Conservation (phyloP, 2,329 filamentous ascomycete genomes). For the Alternaria ventricosa region DNA sequence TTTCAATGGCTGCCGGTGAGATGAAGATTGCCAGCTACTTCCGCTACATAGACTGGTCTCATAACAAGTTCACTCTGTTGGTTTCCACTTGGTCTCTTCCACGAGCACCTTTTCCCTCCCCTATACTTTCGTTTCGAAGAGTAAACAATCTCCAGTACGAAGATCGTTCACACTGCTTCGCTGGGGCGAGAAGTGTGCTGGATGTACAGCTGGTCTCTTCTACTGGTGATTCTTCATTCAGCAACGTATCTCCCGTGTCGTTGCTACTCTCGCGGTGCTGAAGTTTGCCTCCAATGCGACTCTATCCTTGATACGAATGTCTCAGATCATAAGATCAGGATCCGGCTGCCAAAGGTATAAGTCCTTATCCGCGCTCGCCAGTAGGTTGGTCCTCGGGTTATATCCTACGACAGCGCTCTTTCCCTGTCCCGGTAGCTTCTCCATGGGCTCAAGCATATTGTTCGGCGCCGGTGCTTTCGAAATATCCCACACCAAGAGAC, state of each 20-base stretch:
- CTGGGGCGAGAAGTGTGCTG: not conserved
- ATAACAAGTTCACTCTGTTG: not conserved
- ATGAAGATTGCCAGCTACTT: not conserved
- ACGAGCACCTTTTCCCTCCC: not conserved
- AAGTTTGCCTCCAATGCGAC: not conserved
- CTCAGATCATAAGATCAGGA: conserved; percentile 49
- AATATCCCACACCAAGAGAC: conserved; percentile 87
- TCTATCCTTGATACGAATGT: not conserved
- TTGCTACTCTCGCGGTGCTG: no score
- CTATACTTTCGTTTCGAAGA: not conserved
- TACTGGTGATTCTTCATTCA: no score
- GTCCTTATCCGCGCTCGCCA: conserved; percentile 88
- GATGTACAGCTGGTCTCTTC: no score
- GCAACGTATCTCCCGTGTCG: no score
- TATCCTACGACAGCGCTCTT: conserved; percentile 78
- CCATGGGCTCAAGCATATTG: conserved; percentile 67
- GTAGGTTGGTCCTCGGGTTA: conserved; percentile 90
- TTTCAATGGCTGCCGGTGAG: not conserved
- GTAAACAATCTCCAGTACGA: not conserved
- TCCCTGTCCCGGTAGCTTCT: conserved; percentile 67
- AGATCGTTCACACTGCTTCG: not conserved
- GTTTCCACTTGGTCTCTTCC: no score
- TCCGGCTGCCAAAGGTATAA: conserved; percentile 58
- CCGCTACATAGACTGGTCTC: not conserved
- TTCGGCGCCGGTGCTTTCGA: conserved; percentile 58